Conservation (phyloP, 768 basidiomycete species). For the Cantharellus cinnabarinus region DNA sequence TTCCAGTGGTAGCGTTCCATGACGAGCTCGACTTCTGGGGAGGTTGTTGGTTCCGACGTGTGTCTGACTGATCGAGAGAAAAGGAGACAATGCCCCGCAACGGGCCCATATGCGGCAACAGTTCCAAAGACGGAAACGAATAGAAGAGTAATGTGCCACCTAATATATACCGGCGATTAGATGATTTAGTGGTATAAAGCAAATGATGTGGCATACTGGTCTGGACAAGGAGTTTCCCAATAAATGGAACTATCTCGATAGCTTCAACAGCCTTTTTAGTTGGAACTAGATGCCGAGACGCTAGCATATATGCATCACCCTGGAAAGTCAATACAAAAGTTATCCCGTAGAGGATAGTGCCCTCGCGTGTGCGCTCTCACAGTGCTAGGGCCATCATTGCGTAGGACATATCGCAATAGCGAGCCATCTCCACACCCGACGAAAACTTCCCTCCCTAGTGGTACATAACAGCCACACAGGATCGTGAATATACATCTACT, state of each 20-base stretch:
- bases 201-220: conserved; percentile 30
- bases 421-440: conserved; percentile 74
- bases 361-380: conserved; percentile 16
- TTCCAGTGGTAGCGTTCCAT: too few species aligned
- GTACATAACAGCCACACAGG: too few species aligned
- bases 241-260: conserved; percentile 56
- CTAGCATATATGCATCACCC: conserved; percentile 36
- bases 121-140: conserved; percentile 59
- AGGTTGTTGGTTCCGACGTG: background rate
- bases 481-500: too few species aligned
- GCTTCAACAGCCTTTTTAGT: conserved; percentile 56
- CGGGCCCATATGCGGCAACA: conserved; percentile 49
- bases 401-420: conserved; percentile 57
- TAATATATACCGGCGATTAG: conserved; percentile 4
- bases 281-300: conserved; percentile 50
- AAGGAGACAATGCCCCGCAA: conserved; percentile 63
- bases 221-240: conserved; percentile 52
- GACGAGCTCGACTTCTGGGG: background rate
- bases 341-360: too few species aligned
- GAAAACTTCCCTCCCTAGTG: conserved; percentile 38
- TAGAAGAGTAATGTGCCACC: conserved; percentile 48
- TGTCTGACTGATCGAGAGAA: conserved; percentile 47
- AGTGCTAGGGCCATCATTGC: conserved; percentile 31
- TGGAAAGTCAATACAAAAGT: conserved; percentile 11
- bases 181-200: background rate